Base-by-base conservation (phyloP, 805 yeast genomes). In the Metschnikowia peoriensis region DNA sequence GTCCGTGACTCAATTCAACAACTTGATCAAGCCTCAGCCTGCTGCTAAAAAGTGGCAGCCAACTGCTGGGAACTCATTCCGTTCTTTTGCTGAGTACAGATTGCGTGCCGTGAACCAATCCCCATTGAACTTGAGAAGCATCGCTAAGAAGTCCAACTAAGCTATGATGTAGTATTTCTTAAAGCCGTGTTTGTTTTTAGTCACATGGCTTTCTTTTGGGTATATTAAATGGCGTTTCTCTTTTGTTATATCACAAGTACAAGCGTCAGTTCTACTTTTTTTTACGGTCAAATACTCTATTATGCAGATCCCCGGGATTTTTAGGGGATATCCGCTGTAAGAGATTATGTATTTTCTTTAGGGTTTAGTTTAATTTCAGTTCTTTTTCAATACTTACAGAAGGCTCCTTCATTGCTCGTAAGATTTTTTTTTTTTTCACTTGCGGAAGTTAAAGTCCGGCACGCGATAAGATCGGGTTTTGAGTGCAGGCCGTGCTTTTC, bases 51-150 rank as follows among this genome's bases (percentile, higher is more conserved):
- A 69, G 61, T 72, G 76, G 75, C 62, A 63, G 48, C 76, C 76
- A 16, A 68, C 70, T 16, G 56, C 65, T 45, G 76, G 76, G 38
- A 65, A 72, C 61, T 66, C 76, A 17, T 74, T 71, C 62, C 65
- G 76, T 52, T 66, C 75, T 4, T 75, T 75, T 61, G 77, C 77
- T 40, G 78, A 75, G 58, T 75, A 75, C 65, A 65, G 79, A 57
- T 70, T 75, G 61, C 68, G 69, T 53, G 76, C 65, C 8, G 66
- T 67, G 42, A 68, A 74, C 64, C 77, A 73, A 53, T 65, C 72
- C 42, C 79, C 79, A 14, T 72, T 75, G 65, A 66, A 66, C 27
- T 48, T 67, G 49, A 66, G 66, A 52, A 50, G 54, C 38, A 35
- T 38, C 11, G 45, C 49, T 35, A 53, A 51, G 46, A 51, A 51